Conservation (phyloP, 2,329 filamentous ascomycete species). For the Calonectria multiphialidica region DNA sequence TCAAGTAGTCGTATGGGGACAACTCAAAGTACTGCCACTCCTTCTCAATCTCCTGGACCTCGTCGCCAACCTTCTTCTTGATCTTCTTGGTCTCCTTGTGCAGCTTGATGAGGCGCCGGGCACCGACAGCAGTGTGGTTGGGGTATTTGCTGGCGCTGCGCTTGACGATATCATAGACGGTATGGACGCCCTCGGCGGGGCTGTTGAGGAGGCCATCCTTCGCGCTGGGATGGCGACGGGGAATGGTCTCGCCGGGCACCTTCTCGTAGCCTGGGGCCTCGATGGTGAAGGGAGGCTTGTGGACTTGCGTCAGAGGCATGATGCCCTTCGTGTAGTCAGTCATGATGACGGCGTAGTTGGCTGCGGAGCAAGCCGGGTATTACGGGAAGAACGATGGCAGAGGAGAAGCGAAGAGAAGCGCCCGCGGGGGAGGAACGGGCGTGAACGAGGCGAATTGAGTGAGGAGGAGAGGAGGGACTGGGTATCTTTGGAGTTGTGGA, state of each 20-base stretch:
- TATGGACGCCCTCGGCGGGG: conserved; percentile 78
- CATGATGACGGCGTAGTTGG: conserved; percentile 35
- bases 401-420: conserved; percentile 14
- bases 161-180: conserved; percentile 83
- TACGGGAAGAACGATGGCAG: conserved; percentile 17
- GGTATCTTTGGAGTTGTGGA: conserved; percentile 22
- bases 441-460: conserved; percentile 14
- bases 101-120: conserved; percentile 79
- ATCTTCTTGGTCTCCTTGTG: conserved; percentile 91
- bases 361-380: conserved; percentile 23
- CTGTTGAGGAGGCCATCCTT: conserved; percentile 77
- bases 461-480: conserved; percentile 1
- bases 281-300: conserved; percentile 80
- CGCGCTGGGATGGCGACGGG: conserved; percentile 78
- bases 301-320: conserved; percentile 68
- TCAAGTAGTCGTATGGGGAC: conserved; percentile 80
- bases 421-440: neutral
- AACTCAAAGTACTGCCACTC: conserved; percentile 93
- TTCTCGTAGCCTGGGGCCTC: conserved; percentile 77
- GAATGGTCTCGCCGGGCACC: conserved; percentile 85
- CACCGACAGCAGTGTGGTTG: conserved; percentile 75
- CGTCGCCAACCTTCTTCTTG: conserved; percentile 87
- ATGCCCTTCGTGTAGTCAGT: conserved; percentile 56
- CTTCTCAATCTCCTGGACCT: conserved; percentile 85
- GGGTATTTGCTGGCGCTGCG: conserved; percentile 74